These are phyloP conservation scores for Hyphochytrium catenoides DNA, from an alignment of 352 stramenopile genomes.

Conservation along the genomic window DNA sequence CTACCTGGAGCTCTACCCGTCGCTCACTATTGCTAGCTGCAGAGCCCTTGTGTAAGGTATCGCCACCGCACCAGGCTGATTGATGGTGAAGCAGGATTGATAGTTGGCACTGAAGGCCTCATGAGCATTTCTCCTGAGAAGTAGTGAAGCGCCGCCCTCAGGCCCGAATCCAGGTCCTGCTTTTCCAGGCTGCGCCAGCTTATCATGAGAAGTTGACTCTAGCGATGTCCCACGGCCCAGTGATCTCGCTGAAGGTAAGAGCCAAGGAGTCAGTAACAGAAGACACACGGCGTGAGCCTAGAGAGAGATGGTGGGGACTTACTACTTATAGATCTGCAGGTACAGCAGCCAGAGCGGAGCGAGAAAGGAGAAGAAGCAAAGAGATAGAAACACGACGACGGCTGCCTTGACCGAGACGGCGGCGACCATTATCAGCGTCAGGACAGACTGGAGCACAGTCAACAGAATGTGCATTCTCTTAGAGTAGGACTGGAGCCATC, in stretches of 20 bases:
- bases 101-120: no score
- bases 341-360: conserved; percentile 70
- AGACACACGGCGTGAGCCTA: not conserved
- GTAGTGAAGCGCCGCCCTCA: no score
- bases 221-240: conserved; percentile 71
- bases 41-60: no score
- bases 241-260: conserved; percentile 29
- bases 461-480: conserved; percentile 37
- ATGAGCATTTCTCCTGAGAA: no score
- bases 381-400: conserved; percentile 24
- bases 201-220: no score
- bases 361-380: conserved; percentile 52
- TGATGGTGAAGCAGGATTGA: no score
- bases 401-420: conserved; percentile 34
- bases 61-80: no score
- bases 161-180: no score
- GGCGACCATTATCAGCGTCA: conserved; percentile 43
- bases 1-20: no score
- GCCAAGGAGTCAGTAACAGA: not conserved
- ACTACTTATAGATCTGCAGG: conserved; percentile 72
- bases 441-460: conserved; percentile 29
- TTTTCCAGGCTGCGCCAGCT: no score
- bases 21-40: no score
- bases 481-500: no score
- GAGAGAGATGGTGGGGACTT: conserved; percentile 10